Evolutionary conservation across 202 grass and related monocot genomes (phyloP), one percentile per base, ranked within the genome.

Genomic region (Cymbopogon flexuosus): DNA sequence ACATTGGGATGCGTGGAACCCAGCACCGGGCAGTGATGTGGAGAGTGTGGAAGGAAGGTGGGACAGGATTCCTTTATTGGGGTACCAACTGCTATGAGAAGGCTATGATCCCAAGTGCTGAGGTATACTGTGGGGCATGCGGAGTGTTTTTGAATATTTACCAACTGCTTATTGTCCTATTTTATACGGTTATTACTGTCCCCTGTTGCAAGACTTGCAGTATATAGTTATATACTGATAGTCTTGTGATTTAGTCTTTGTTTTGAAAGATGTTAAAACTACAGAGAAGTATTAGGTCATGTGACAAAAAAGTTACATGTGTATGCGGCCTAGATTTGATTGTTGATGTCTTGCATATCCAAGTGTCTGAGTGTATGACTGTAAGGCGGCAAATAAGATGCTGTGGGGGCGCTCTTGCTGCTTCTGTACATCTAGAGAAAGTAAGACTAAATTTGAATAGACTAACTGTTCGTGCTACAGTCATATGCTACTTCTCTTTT

Each of bases 11-110:
- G 96, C 92, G 92, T 83, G 92, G 92, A 79, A 95, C 96, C 59
- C 96, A 98, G 78, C 96, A 98, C 81, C 86, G 96, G 41, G 96
- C 92, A 19, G 96, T 98, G 60, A 98, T 95, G 92, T 98, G 92
- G 96, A 90, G 90, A 88, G 92, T 93, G 52, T 98, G 90, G 92
- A 95, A 98, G 81, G 96, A 98, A 69, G 96, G 96, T 19, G 92
- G 90, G 47, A 95, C 88, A 62, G 92, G 96, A 35, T 98, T 98
- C 72, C 90, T 98, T 78, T 98, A 98, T 76, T 98, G 96, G 92
- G 96, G 96, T 83, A 74, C 90, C 61, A 98, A 98, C 75, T 98
- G 96, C 63, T 98, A 95, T 33, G 92, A 98, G 73, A 98, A 95
- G 78, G 87, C 96, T 65, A 93, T 83, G 81, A 87, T 89, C 30